A percentile compares a stretch with the other conserved stretches of the same genome.
Conservation (phyloP, 257 asterid genomes). For the Solanum lignicaule region DNA sequence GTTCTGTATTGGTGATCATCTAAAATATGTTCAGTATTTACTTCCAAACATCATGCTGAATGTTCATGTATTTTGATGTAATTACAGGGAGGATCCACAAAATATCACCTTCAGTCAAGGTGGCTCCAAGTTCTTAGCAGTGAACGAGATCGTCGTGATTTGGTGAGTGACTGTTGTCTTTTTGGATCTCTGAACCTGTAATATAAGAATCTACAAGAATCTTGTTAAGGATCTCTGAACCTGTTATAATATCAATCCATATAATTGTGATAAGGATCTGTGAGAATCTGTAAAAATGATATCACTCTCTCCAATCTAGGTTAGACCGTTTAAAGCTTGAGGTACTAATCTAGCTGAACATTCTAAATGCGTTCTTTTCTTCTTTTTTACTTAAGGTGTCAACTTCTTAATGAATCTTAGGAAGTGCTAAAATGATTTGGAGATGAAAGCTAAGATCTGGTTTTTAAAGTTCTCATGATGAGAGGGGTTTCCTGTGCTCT, state of each 20-base stretch:
- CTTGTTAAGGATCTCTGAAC: not conserved
- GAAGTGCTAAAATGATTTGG: not conserved
- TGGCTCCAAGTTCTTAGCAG: constrained; percentile 93
- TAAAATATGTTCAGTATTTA: not conserved
- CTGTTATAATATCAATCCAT: not conserved
- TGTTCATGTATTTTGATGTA: not conserved
- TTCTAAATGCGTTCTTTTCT: not conserved
- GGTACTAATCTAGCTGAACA: not conserved
- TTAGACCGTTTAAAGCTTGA: not conserved
- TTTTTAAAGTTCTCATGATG: constrained; percentile 9
- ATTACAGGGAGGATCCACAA: constrained; percentile 91
- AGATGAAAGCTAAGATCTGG: not conserved
- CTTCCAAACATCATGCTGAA: not conserved
- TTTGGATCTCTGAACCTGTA: not conserved
- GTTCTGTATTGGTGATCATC: not conserved
- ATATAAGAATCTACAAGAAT: not conserved
- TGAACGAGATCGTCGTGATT: constrained; percentile 99
- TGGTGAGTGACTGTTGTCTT: constrained; percentile 45
- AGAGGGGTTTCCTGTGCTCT: constrained; percentile 20
- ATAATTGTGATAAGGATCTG: not conserved
- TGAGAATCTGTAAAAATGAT: not conserved
- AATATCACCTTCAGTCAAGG: constrained; percentile 81
- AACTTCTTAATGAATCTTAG: not conserved
- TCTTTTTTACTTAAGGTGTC: not conserved
- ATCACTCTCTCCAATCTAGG: not conserved